Base-by-base conservation (phyloP, 2,329 filamentous ascomycete genomes). In the Lecanicillium sp. region DNA sequence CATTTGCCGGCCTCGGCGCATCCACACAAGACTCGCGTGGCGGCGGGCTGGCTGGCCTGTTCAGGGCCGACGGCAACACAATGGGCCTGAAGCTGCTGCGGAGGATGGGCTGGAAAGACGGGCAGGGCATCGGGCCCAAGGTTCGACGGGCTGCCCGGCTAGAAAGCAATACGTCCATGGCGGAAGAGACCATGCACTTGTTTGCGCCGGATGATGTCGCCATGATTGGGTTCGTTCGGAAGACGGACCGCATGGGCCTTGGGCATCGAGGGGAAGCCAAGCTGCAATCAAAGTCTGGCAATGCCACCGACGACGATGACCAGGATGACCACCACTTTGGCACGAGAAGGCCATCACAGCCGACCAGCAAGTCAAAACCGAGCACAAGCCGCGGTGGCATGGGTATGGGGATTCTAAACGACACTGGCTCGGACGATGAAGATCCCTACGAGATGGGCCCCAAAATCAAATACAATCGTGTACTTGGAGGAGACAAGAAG, bases 41-140 rank as follows among this genome's bases (percentile, higher is more conserved):
- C 9, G 71, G 72, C 34, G 60, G 60, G 0, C 66, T 94, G 29
- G 77, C 84, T 51, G 86, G 87, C 36, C 62, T 96, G 2, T 79
- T 96, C 46, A 74, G 75, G 41, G 66, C 69, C 0, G 72, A 78
- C 8, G 86, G 87, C 27, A 86, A 95, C 45, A 94, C 87, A 0
- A 87, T 94, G 71, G 92, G 92, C 2, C 71, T 84, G 12, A 89
- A 85, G 55, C 68, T 98, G 13, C 66, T 97, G 43, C 86, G 84
- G 55, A 84, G 75, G 53, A 97, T 98, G 90, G 92, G 90, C 13
- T 98, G 92, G 92, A 85, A 83, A 52, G 84, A 90, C 46, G 90
- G 89, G 1, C 89, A 97, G 60, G 92, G 92, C 4, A 80, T 97
- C 45, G 92, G 92, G 1, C 87, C 88, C 17, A 95, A 87, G 59